Evolutionary conservation across 2,329 filamentous ascomycete species (phyloP).

Genomic region (Diaporthe vaccinii): DNA sequence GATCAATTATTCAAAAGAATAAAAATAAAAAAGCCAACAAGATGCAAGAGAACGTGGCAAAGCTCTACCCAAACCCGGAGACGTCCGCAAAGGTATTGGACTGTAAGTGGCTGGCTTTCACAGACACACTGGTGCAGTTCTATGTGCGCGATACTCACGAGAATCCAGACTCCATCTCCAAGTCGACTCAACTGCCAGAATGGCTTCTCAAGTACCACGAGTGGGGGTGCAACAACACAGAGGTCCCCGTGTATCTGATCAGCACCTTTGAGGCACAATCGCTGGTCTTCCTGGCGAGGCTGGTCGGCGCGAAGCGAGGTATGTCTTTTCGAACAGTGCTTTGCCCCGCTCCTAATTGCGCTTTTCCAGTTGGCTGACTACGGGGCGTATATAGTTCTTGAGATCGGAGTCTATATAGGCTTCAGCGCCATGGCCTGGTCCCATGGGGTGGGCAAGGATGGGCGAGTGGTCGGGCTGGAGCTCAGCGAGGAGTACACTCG

Average conservation of each 20-base stretch:
- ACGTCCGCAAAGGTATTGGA: constrained; percentile 57
- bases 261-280: constrained; percentile 46
- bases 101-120: constrained; percentile 4
- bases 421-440: constrained; percentile 64
- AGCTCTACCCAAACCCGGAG: constrained; percentile 58
- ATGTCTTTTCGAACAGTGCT: neutral
- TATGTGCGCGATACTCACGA: neutral
- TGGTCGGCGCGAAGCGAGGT: constrained; percentile 53
- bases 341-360: no score
- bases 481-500: constrained; percentile 59
- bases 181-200: constrained; percentile 58
- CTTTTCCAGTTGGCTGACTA: neutral
- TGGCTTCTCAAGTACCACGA: constrained; percentile 59
- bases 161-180: constrained; percentile 51
- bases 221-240: constrained; percentile 42
- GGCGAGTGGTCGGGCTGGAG: constrained; percentile 61
- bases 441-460: constrained; percentile 58
- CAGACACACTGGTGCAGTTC: neutral
- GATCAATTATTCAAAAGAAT: neutral
- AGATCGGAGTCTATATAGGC: constrained; percentile 63
- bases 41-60: constrained; percentile 56
- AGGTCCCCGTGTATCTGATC: constrained; percentile 43
- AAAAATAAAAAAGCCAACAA: neutral
- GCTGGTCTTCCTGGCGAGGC: constrained; percentile 55
- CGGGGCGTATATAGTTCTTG: constrained; percentile 54